A percentile compares a stretch with the other conserved stretches of the same genome.
Evolutionary conservation across 306 rosid species (phyloP).

Genomic region (Mucuna pruriens): DNA sequence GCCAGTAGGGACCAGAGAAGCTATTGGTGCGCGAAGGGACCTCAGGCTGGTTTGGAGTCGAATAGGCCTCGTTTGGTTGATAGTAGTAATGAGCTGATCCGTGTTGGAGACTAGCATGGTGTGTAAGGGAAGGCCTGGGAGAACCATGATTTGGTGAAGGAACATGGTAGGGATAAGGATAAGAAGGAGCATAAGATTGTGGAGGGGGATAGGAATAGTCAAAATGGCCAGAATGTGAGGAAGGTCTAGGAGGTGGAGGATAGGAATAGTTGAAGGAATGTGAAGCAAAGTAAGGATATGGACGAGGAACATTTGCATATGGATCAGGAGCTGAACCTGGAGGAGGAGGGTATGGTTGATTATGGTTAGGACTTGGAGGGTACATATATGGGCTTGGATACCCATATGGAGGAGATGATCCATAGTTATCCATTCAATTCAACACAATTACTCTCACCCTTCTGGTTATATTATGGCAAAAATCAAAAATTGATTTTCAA

Average conservation of each 20-base stretch:
- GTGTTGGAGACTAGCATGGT: constrained; percentile 62
- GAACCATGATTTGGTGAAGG: constrained; percentile 41
- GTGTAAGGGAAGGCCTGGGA: constrained; percentile 57
- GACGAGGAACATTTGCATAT: constrained; percentile 41
- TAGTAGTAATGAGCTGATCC: constrained; percentile 57
- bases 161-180: constrained; percentile 54
- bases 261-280: constrained; percentile 54
- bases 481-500: neutral
- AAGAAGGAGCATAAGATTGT: constrained; percentile 38
- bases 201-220: constrained; percentile 47
- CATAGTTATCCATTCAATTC: constrained; percentile 48
- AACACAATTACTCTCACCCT: constrained; percentile 16
- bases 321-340: constrained; percentile 45
- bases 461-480: neutral
- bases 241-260: constrained; percentile 45
- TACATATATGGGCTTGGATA: constrained; percentile 50
- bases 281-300: constrained; percentile 45
- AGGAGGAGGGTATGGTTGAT: constrained; percentile 60
- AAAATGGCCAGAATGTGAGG: constrained; percentile 41
- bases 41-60: constrained; percentile 33
- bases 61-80: constrained; percentile 49
- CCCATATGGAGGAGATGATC: constrained; percentile 43
- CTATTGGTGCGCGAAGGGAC: constrained; percentile 51
- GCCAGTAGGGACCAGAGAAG: constrained; percentile 53
- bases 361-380: constrained; percentile 43